Evolutionary conservation across 2,329 filamentous ascomycete genomes (phyloP), one percentile per base, ranked within the genome.

Genomic region (Claviceps digitariae): DNA sequence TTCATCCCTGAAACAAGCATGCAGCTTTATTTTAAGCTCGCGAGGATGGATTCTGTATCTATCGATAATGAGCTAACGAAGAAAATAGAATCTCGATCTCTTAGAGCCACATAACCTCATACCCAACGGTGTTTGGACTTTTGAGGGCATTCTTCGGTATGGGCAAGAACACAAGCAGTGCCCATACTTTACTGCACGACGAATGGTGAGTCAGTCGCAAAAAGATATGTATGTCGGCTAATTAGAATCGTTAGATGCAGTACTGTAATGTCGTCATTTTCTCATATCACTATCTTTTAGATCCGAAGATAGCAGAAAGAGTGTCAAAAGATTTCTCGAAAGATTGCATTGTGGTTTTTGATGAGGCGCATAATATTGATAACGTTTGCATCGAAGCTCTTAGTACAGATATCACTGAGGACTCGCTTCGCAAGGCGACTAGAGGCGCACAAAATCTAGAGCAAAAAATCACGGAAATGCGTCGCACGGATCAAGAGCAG

Each of bases 201-300:
- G 93, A 58, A 98, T 98, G 93, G 86, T 88, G 69, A 63, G 74
- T 29, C n/a, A 15, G 17, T 15, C 48, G 36, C 3, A 10, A 45
- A 20, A 27, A 8, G 9, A 34, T 36, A 8, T 15, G 20, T 38
- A 27, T 56, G 60, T 23, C 58, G 56, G 38, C 46, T 52, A 27
- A 56, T 51, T 27, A 29, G 15, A 9, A 15, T 41, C 34, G 9
- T 34, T 58, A 90, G 86, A 97, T 98, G 91, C 86, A 93, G 63
- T 97, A 90, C 65, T 98, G 93, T 77, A 97, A 98, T 66, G 90
- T 98, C 64, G 96, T 98, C 64, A 98, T 98, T 60, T 98, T 98
- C 72, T 98, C 93, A 0, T 98, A 98, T 65, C 93, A 98, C 69
- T 98, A 98, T 64, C 80, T 98, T 3, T 80, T 98, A 17, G 94